Conservation (phyloP, 2,329 filamentous ascomycete species). For the Hypoxylon sp. region DNA sequence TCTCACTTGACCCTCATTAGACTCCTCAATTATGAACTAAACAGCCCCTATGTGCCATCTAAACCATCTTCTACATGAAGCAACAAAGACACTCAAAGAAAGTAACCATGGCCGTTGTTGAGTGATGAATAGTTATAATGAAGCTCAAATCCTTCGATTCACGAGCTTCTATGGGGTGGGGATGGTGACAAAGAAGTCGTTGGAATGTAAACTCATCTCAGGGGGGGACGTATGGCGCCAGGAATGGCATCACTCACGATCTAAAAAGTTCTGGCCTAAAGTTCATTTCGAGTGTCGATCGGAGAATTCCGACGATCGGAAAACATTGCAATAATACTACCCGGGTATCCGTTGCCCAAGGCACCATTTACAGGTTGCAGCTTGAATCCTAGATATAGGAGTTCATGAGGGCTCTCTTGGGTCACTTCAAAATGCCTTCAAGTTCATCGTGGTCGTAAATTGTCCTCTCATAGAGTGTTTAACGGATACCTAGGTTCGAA, state of each 20-base stretch:
- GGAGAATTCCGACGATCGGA: slow-evolving; percentile 31
- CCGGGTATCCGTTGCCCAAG: background rate
- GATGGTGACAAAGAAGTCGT: slow-evolving; percentile 45
- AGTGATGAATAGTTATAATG: slow-evolving; percentile 46
- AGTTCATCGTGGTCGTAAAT: background rate
- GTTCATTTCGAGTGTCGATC: slow-evolving; percentile 25
- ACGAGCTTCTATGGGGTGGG: slow-evolving; percentile 36
- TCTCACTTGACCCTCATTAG: slow-evolving; percentile 34
- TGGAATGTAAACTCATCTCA: slow-evolving; percentile 52
- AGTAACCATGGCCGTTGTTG: slow-evolving; percentile 46
- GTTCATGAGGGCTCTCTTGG: background rate
- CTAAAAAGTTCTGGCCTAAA: slow-evolving; percentile 3
- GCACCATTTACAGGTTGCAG: background rate
- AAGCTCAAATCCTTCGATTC: slow-evolving; percentile 33
- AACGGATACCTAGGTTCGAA: background rate
- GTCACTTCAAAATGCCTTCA: background rate
- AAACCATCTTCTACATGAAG: slow-evolving; percentile 39
- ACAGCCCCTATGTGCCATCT: slow-evolving; percentile 36
- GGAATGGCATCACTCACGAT: slow-evolving; percentile 29
- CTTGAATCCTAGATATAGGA: slow-evolving; percentile 18
- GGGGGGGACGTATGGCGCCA: slow-evolving; percentile 38
- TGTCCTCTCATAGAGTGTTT: background rate
- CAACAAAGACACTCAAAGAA: slow-evolving; percentile 52
- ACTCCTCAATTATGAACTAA: slow-evolving; percentile 37
- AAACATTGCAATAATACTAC: background rate